Conservation (phyloP, 2,329 filamentous ascomycete species). For the Neonectria magnoliae region DNA sequence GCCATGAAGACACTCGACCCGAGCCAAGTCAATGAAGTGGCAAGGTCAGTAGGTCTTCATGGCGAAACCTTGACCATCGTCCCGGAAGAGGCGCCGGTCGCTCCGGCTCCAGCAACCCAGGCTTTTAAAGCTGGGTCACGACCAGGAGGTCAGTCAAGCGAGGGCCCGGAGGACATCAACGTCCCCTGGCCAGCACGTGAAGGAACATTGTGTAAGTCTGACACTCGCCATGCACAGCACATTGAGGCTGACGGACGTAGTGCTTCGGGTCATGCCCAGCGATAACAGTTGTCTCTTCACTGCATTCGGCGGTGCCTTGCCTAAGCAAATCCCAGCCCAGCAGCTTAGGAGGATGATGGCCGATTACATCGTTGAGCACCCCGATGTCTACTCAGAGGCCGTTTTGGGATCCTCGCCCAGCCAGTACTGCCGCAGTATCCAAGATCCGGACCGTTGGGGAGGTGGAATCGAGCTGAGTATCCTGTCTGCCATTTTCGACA, state of each 20-base stretch:
- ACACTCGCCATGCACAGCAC: background rate
- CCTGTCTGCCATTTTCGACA: slow-evolving; percentile 82
- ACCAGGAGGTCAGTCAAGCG: slow-evolving; percentile 11
- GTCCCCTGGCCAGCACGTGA: slow-evolving; percentile 61
- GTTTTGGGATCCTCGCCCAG: slow-evolving; percentile 78
- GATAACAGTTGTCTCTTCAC: slow-evolving; percentile 96
- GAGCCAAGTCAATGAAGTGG: slow-evolving; percentile 58
- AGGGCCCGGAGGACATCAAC: slow-evolving; percentile 47
- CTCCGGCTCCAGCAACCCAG: slow-evolving; percentile 18
- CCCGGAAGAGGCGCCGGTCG: slow-evolving; percentile 47
- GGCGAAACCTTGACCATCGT: slow-evolving; percentile 63
- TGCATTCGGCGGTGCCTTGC: slow-evolving; percentile 83
- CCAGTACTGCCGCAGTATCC: slow-evolving; percentile 85
- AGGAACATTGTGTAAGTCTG: slow-evolving; percentile 59
- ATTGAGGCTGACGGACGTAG: slow-evolving; percentile 52
- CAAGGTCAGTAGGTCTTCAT: slow-evolving; percentile 60
- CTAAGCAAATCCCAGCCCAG: slow-evolving; percentile 59
- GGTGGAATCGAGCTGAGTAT: slow-evolving; percentile 91
- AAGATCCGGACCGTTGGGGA: slow-evolving; percentile 85
- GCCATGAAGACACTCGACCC: slow-evolving; percentile 72
- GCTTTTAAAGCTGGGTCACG: slow-evolving; percentile 4
- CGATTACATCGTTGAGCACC: slow-evolving; percentile 78
- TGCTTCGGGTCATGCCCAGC: slow-evolving; percentile 94
- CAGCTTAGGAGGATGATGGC: slow-evolving; percentile 81
- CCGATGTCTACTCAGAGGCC: slow-evolving; percentile 77